These are phyloP conservation scores for Solanum bulbocastanum DNA, from an alignment of 257 asterid genomes.

Conservation along the genomic window DNA sequence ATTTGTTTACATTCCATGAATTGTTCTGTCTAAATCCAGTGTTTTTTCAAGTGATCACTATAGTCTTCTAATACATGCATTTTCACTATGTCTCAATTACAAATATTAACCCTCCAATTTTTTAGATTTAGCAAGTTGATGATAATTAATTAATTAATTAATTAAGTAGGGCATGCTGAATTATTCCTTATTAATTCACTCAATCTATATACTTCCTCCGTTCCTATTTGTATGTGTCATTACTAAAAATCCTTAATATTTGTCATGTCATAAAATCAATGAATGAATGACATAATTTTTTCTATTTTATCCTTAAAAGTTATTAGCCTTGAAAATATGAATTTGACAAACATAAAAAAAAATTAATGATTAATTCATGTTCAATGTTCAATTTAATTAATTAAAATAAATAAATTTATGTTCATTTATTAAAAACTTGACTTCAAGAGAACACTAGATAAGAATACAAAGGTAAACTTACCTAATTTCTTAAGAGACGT, in stretches of 20 bases:
- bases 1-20: neutral
- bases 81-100: neutral
- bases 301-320: no score
- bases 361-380: no score
- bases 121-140: neutral
- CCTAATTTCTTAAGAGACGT: neutral
- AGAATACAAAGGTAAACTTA: neutral
- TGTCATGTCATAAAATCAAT: no score
- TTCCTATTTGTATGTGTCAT: neutral
- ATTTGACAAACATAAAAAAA: neutral
- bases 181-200: neutral
- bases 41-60: neutral
- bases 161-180: neutral
- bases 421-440: no score
- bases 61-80: neutral
- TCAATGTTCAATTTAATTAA: no score
- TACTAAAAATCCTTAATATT: no score
- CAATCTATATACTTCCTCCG: neutral
- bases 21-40: neutral
- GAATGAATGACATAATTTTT: neutral
- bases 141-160: neutral
- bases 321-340: no score
- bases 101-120: neutral
- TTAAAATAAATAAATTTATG: no score
- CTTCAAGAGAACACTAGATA: no score